Percentiles rank a stretch among this genome's conserved stretches.
Evolutionary conservation across 2,329 filamentous ascomycete species (phyloP).

Genomic region (Raffaelea ambrosiae): DNA sequence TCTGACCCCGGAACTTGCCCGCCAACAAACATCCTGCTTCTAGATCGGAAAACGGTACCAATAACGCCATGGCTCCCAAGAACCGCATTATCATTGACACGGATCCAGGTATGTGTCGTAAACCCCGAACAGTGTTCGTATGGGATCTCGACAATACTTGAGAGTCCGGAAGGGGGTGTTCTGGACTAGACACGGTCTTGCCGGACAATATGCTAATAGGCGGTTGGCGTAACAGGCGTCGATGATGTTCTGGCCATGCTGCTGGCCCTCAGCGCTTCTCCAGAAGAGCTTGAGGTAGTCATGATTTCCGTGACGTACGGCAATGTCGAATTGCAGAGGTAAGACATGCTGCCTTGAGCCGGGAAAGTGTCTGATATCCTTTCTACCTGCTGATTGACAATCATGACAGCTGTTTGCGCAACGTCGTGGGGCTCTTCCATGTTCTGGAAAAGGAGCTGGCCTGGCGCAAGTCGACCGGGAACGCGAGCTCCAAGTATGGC

Average conservation of each 20-base stretch:
- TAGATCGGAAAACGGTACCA: no score
- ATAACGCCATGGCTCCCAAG: constrained; percentile 51
- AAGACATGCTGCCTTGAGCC: constrained; percentile 7
- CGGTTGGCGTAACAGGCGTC: constrained; percentile 49
- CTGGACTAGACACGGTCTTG: neutral
- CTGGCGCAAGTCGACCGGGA: constrained; percentile 67
- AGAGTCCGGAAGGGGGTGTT: no score
- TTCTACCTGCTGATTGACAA: neutral
- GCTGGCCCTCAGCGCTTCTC: constrained; percentile 70
- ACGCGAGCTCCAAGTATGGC: constrained; percentile 57
- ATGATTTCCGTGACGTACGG: constrained; percentile 89
- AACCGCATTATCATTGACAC: constrained; percentile 91
- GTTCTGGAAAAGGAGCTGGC: constrained; percentile 80
- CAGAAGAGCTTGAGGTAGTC: constrained; percentile 77
- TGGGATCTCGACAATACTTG: no score
- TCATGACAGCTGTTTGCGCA: constrained; percentile 63
- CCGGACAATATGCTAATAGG: constrained; percentile 8
- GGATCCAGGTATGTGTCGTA: constrained; percentile 58
- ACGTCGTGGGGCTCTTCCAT: constrained; percentile 84
- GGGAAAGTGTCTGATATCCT: constrained; percentile 12
- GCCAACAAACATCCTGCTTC: no score
- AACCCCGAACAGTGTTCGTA: neutral
- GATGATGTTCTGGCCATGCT: constrained; percentile 89
- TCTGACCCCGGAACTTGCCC: no score
- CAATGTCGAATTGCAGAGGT: constrained; percentile 83